phyloP scores from a whole-genome alignment of 805 yeast genomes.

The Priceomyces haplophilus region DNA sequence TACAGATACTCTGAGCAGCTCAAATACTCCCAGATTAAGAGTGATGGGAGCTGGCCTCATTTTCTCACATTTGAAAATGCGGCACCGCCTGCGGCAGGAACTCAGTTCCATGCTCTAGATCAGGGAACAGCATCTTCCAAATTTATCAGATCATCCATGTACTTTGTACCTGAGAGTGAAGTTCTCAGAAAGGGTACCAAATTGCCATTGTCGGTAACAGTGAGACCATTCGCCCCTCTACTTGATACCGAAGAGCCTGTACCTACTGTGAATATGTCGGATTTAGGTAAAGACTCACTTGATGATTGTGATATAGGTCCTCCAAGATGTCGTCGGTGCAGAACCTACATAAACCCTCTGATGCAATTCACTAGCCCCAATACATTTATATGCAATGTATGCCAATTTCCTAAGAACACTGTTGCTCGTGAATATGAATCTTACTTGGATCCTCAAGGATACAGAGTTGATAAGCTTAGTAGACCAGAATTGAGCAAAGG shows the following conservation, averaged over 20 bases:
- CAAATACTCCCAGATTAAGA: conserved; percentile 20
- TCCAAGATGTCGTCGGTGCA: conserved; percentile 87
- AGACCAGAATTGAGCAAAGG: conserved; percentile 81
- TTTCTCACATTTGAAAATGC: conserved; percentile 76
- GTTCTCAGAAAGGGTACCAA: conserved; percentile 64
- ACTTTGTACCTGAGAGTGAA: conserved; percentile 75
- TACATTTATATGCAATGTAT: conserved; percentile 77
- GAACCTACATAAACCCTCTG: conserved; percentile 84
- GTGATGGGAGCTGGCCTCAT: conserved; percentile 34
- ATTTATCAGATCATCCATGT: conserved; percentile 74
- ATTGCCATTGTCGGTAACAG: conserved; percentile 76
- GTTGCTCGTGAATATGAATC: conserved; percentile 67
- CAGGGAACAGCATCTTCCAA: conserved; percentile 85
- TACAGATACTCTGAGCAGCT: conserved; percentile 20
- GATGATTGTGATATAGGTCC: conserved; percentile 49
- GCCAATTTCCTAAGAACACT: conserved; percentile 66
- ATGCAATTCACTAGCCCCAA: conserved; percentile 65
- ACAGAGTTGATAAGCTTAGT: conserved; percentile 57
- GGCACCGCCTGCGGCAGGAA: conserved; percentile 79
- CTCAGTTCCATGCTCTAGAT: conserved; percentile 66
- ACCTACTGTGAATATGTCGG: conserved; percentile 63
- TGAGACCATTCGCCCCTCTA: conserved; percentile 79
- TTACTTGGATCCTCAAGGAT: conserved; percentile 56
- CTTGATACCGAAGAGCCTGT: conserved; percentile 51
- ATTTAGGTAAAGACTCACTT: conserved; percentile 22